phyloP scores from a whole-genome alignment of 257 asterid genomes.

The Lavandula angustifolia region DNA sequence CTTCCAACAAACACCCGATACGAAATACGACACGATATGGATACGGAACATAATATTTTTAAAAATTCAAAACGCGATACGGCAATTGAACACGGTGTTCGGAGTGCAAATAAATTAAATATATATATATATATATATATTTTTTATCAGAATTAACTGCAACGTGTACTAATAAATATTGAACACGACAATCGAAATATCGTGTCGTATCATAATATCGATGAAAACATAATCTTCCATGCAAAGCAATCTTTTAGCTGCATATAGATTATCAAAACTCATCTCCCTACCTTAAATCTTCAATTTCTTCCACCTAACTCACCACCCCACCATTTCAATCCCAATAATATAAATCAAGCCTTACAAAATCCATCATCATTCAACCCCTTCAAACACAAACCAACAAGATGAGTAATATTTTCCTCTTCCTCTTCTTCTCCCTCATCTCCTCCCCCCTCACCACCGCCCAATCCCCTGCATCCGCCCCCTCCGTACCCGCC shows the following conservation, averaged over 20 bases:
- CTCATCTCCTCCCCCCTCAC: constrained; percentile 11
- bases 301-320: constrained; percentile 32
- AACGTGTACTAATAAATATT: too few species aligned
- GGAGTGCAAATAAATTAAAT: too few species aligned
- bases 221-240: constrained; percentile 31
- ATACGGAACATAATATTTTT: too few species aligned
- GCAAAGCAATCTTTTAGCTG: constrained; percentile 48
- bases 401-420: constrained; percentile 23
- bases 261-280: constrained; percentile 31
- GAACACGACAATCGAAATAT: too few species aligned
- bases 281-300: constrained; percentile 36
- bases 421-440: background rate
- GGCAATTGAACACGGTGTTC: too few species aligned
- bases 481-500: constrained; percentile 33
- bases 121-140: too few species aligned
- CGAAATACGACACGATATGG: too few species aligned
- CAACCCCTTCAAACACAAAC: background rate
- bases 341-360: constrained; percentile 20
- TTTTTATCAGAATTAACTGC: too few species aligned
- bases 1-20: too few species aligned
- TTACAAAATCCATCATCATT: background rate
- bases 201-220: too few species aligned
- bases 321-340: constrained; percentile 8
- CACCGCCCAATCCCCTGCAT: constrained; percentile 44
- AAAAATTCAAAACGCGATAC: too few species aligned